Percentiles rank a stretch among this genome's conserved stretches.
Conservation (phyloP, 805 yeast species). For the Candida peoriensis region DNA sequence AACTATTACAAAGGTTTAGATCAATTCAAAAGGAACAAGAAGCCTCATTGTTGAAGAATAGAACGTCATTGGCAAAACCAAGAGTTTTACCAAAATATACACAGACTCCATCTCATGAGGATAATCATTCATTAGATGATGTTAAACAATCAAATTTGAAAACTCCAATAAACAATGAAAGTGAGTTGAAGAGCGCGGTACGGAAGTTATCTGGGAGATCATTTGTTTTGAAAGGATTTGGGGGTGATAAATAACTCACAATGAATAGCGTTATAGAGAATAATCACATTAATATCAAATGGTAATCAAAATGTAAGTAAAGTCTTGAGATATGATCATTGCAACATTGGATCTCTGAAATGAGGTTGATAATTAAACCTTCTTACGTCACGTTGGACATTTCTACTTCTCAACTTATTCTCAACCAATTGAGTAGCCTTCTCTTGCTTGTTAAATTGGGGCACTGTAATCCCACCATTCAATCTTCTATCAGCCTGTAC, state of each 20-base stretch:
- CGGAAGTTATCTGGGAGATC: slow-evolving; percentile 28
- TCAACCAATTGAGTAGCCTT: slow-evolving; percentile 38
- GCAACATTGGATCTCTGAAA: slow-evolving; percentile 67
- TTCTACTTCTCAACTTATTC: slow-evolving; percentile 38
- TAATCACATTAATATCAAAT: background rate
- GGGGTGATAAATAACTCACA: slow-evolving; percentile 14
- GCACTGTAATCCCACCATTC: slow-evolving; percentile 56
- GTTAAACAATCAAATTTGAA: slow-evolving; percentile 2
- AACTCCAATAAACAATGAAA: slow-evolving; percentile 4
- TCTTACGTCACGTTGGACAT: slow-evolving; percentile 50
- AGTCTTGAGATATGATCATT: background rate
- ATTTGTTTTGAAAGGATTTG: slow-evolving; percentile 25
- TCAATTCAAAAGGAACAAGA: slow-evolving; percentile 42
- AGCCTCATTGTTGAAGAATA: slow-evolving; percentile 12
- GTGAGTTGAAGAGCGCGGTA: slow-evolving; percentile 19
- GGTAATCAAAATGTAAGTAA: background rate
- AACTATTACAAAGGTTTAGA: slow-evolving; percentile 43
- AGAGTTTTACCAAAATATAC: slow-evolving; percentile 20
- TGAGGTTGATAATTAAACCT: slow-evolving; percentile 81
- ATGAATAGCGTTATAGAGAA: background rate
- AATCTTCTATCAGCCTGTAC: slow-evolving; percentile 70
- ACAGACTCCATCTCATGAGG: slow-evolving; percentile 16
- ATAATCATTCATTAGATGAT: slow-evolving; percentile 14
- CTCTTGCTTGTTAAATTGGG: slow-evolving; percentile 44
- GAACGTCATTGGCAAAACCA: slow-evolving; percentile 8